Evolutionary conservation across 2,329 filamentous ascomycete genomes (phyloP).

Genomic region (Fusarium sacchari): DNA sequence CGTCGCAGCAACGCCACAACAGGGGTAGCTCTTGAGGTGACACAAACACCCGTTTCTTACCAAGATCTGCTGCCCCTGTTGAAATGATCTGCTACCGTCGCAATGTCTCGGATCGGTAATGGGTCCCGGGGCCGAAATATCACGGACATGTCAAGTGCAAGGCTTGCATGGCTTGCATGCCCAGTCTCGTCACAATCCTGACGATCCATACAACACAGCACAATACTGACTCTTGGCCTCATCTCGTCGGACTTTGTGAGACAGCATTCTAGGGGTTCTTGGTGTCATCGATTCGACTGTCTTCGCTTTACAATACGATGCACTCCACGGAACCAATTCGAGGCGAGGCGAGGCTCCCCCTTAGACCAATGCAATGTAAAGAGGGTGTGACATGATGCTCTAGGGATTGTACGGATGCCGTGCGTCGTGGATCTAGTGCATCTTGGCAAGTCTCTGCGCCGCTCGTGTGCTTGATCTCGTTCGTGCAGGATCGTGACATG

Average conservation of each 20-base stretch:
- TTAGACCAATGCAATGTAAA: conserved; percentile 17
- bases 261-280: neutral
- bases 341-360: neutral
- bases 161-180: neutral
- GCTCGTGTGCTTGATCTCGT: neutral
- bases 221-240: neutral
- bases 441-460: neutral
- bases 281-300: neutral
- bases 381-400: neutral
- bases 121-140: conserved; percentile 30
- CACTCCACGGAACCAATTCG: neutral
- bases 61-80: conserved; percentile 25
- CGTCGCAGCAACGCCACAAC: conserved; percentile 20
- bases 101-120: conserved; percentile 20
- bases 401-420: neutral
- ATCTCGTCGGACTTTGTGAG: conserved; percentile 1
- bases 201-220: neutral
- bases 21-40: conserved; percentile 11
- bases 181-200: conserved; percentile 6
- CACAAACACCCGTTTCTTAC: conserved; percentile 16
- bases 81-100: conserved; percentile 23
- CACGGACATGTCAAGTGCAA: conserved; percentile 17
- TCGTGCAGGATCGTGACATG: conserved; percentile 8
- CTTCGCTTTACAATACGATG: neutral
- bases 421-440: neutral